Evolutionary conservation across 2,329 filamentous ascomycete genomes (phyloP), one percentile per base, ranked within the genome.

Genomic region (Neofusicoccum laricinum): DNA sequence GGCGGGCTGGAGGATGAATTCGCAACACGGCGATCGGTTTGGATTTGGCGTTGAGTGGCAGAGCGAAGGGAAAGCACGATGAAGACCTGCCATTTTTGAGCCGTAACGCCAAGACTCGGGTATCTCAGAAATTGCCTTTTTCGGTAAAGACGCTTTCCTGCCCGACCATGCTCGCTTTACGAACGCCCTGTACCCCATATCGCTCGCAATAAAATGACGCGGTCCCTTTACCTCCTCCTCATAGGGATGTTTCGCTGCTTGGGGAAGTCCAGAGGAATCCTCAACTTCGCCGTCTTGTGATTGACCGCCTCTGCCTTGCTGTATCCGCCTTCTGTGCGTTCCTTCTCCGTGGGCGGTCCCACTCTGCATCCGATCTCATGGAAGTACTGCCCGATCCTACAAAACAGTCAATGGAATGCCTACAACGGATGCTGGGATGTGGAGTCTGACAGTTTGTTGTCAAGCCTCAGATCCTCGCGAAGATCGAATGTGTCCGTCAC

Each of bases 231-330:
- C 38, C 58, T 50, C 63, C 71, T 71, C 51, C 72, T 72, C 65
- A 69, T 67, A 25, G 71, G 66, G 73, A 78, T 66, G 73, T 76
- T 69, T 73, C 78, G 72, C 71, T 79, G 74, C 79, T 90, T 93
- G 1, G 94, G 95, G 75, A 97, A 97, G 65, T 88, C 84, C 51
- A 97, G 80, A 2, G 95, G 95, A 67, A 97, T 76, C 70, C 84
- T 86, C 71, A 98, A 79, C 69, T 87, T 87, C 12, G 90, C 93
- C 57, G 93, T 79, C 66, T 78, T 84, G 66, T 87, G 86, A 64
- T 86, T 86, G 19, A 77, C 76, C 3, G 83, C 84, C 71, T 86
- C 83, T 1, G 85, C 85, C 73, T 88, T 88, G 36, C 84, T 85
- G 68, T 88, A 83, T 65, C 85, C 82, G 68, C 82, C 79, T 74